A percentile compares a stretch with the other conserved stretches of the same genome.
Evolutionary conservation across 1,284 basidiomycete species (phyloP).

Genomic region (Puccinia horiana): DNA sequence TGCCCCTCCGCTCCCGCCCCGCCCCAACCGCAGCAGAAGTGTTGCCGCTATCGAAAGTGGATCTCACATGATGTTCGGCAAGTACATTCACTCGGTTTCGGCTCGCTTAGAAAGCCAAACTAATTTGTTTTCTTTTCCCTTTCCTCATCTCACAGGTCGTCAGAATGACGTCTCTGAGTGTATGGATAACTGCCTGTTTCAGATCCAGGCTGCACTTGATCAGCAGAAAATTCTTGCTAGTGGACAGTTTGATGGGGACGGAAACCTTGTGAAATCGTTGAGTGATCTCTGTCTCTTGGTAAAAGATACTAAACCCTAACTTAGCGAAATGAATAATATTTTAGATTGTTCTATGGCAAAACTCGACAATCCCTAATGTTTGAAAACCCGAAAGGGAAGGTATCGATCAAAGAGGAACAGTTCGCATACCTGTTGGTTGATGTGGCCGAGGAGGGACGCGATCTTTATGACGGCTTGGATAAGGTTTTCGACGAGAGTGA

Average conservation of each 20-base stretch:
- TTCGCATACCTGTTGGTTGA: constrained; percentile 94
- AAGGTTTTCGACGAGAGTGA: constrained; percentile 81
- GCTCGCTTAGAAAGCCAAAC: constrained; percentile 22
- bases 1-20: constrained; percentile 43
- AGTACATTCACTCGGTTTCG: not conserved
- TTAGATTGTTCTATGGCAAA: constrained; percentile 83
- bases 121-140: not conserved
- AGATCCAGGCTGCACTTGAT: constrained; percentile 88
- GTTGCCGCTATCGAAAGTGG: constrained; percentile 65
- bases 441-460: constrained; percentile 77
- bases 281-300: constrained; percentile 47
- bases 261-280: constrained; percentile 78
- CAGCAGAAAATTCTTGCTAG: constrained; percentile 62
- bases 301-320: not conserved
- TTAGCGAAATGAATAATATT: not conserved
- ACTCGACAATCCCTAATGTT: constrained; percentile 72
- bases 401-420: constrained; percentile 78
- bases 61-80: constrained; percentile 80
- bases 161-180: constrained; percentile 98
- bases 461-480: constrained; percentile 90
- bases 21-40: constrained; percentile 28
- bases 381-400: constrained; percentile 59
- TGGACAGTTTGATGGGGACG: constrained; percentile 60
- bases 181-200: constrained; percentile 98
- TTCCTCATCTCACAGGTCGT: constrained; percentile 66